Conservation (phyloP, 176 grass and related monocot genomes). For the Oryza australiensis region DNA sequence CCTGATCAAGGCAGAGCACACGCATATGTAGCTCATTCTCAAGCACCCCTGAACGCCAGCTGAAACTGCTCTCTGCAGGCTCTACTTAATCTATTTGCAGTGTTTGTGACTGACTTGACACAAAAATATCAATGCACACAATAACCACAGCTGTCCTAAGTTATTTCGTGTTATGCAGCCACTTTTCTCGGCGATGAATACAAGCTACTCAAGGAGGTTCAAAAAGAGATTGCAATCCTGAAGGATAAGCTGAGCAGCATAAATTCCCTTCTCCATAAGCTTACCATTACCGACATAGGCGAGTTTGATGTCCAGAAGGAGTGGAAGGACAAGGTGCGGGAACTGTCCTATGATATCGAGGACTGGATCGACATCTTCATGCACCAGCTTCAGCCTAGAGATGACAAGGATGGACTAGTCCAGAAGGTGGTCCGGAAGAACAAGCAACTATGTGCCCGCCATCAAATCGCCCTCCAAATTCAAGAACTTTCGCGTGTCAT, state of each 20-base stretch:
- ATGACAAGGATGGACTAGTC: no score
- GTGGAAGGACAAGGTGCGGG: constrained; percentile 7
- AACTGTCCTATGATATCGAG: constrained; percentile 6
- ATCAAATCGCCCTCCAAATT: neutral
- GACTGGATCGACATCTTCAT: constrained; percentile 24
- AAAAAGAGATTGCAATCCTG: neutral
- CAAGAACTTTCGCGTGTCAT: neutral
- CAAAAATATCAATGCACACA: no score
- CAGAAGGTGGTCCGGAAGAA: no score
- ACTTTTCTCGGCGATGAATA: neutral
- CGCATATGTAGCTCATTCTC: no score
- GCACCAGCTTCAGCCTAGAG: neutral
- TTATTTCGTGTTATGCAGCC: no score
- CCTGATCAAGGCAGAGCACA: no score
- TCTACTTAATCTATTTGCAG: no score
- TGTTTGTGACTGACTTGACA: no score
- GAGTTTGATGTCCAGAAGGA: neutral
- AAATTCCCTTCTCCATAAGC: neutral
- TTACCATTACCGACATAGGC: neutral
- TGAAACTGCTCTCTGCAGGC: no score
- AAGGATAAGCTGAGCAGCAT: constrained; percentile 12
- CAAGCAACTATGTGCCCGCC: neutral
- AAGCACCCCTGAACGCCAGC: no score
- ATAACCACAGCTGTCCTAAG: no score
- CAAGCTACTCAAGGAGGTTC: neutral